Base-by-base conservation (phyloP, 148 eudicot species). In the Chenopodium suecicum region DNA sequence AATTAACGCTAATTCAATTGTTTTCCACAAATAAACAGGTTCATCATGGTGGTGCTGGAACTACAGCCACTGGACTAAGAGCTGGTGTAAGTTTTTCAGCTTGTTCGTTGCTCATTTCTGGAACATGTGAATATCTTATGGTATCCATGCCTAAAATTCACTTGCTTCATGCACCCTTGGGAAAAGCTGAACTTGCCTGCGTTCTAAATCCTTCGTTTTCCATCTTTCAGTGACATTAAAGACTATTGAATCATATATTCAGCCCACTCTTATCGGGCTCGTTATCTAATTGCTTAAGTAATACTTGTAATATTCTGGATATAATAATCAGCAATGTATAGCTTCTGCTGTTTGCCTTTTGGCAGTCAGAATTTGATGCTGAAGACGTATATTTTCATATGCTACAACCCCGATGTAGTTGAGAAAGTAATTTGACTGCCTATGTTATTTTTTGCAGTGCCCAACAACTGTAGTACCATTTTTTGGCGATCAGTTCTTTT, bases 21-120 rank as follows among this genome's bases (percentile, higher is more conserved):
- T 50, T 9, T 27, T 54, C 74, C 63, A 9, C 62, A 58, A 70
- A 74, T 52, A 19, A 84, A 65, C 85, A 92, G 97, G 89, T 90
- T 78, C 99, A 95, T 84, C 99, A 95, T 85, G 99, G 98, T 69
- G 99, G 99, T 77, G 99, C 98, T 47, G 99, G 98, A 82, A 96
- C 99, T 67, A 96, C 98, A 37, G 99, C 99, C 74, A 91, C 92
- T 74, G 98, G 99, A 86, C 87, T 96, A 62, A 91, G 89, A 84
- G 97, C 99, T 77, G 99, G 98, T 89, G 99, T 96, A 92, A 70
- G 86, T 65, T 73, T 41, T 44, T 7, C 41, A 47, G 37, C 46
- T 76, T 48, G 11, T 14, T 80, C 27, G 16, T 41, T 50, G 65
- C 9, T 74, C 4, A 23, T 69, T 3, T 81, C 22, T 62, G 32